phyloP scores from a whole-genome alignment of 208 protist species.

The Leishmania guyanensis region DNA sequence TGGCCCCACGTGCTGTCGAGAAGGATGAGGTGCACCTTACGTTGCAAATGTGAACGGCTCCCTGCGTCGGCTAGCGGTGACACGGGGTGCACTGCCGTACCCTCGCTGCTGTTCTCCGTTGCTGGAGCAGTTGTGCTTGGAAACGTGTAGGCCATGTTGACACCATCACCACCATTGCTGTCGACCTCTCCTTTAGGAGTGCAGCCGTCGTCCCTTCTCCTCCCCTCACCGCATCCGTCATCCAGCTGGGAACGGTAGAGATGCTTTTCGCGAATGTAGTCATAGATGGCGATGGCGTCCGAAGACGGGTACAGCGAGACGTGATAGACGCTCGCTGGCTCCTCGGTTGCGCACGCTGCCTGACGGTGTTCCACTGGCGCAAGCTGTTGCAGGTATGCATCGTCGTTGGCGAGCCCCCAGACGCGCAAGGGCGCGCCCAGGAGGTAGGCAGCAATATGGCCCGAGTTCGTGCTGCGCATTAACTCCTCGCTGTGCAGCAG shows the following conservation, averaged over 20 bases:
- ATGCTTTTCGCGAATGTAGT: conserved; percentile 14
- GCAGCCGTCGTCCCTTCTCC: not conserved
- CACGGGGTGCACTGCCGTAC: not conserved
- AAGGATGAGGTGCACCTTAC: conserved; percentile 64
- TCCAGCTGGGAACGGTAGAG: not conserved
- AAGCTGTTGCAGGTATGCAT: conserved; percentile 40
- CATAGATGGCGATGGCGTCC: conserved; percentile 16
- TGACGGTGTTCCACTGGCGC: not conserved
- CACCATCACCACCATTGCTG: not conserved
- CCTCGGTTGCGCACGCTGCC: not conserved
- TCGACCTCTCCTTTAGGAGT: not conserved
- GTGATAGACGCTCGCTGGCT: conserved; percentile 9
- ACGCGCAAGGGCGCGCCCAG: conserved; percentile 68
- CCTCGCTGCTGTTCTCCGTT: not conserved
- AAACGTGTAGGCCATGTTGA: not conserved
- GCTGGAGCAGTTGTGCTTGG: not conserved
- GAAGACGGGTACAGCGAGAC: conserved; percentile 56
- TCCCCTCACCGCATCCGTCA: not conserved
- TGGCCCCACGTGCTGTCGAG: conserved; percentile 86
- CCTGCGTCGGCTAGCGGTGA: not conserved
- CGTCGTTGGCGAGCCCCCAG: conserved; percentile 74
- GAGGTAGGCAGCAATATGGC: conserved; percentile 80
- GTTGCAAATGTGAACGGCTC: not conserved
- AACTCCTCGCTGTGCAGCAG: conserved; percentile 81
- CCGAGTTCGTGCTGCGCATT: conserved; percentile 85